Evolutionary conservation across 495 filamentous ascomycete species (phyloP).

Genomic region (Trichoderma orchidacearum): DNA sequence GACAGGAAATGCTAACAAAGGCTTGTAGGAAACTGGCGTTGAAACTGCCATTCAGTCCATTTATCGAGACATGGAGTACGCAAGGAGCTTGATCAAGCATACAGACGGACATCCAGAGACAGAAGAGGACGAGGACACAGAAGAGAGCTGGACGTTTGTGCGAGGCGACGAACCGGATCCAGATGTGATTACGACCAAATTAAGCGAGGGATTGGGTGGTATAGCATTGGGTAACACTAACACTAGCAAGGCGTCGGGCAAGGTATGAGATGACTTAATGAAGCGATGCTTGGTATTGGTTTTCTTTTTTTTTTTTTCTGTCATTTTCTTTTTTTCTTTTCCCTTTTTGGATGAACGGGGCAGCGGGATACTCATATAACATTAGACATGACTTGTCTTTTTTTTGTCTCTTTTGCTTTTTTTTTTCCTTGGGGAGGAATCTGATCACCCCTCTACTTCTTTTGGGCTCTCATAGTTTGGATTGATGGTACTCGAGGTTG

Average conservation of each 20-base stretch:
- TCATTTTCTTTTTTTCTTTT: background rate
- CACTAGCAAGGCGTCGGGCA: background rate
- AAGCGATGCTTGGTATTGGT: background rate
- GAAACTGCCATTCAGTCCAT: slow-evolving; percentile 80
- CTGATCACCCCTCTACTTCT: too few relatives aligned
- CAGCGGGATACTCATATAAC: background rate
- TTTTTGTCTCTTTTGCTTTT: background rate
- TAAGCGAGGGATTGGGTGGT: slow-evolving; percentile 1
- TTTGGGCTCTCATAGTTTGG: background rate
- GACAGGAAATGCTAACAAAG: slow-evolving; percentile 10
- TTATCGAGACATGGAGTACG: slow-evolving; percentile 92
- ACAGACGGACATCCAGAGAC: background rate
- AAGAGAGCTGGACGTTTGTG: slow-evolving; percentile 38
- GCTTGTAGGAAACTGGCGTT: slow-evolving; percentile 69
- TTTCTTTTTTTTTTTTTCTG: background rate
- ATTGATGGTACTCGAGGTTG: background rate
- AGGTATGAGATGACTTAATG: background rate
- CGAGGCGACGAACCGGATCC: slow-evolving; percentile 22
- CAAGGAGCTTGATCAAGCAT: slow-evolving; percentile 66
- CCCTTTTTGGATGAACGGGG: background rate
- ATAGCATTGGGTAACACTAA: background rate
- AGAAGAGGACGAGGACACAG: slow-evolving; percentile 13
- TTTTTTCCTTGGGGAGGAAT: background rate
- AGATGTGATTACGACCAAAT: slow-evolving; percentile 17
- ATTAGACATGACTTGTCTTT: background rate